phyloP scores from a whole-genome alignment of 2,329 filamentous ascomycete genomes.

The Mollisia scopiformis region DNA sequence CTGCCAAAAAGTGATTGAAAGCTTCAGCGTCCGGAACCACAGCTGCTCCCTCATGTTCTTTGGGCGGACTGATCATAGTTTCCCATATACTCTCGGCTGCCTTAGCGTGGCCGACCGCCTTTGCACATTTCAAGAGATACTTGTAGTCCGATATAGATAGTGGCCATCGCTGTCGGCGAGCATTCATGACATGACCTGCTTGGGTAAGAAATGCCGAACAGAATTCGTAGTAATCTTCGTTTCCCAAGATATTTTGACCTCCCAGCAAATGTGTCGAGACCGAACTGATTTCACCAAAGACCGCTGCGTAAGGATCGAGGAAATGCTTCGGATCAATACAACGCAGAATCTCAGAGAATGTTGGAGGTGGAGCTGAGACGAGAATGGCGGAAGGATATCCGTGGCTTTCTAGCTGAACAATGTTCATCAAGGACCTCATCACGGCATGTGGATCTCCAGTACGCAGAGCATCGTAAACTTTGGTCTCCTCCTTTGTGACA shows the following conservation, averaged over 20 bases:
- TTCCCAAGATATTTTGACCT: slow-evolving; percentile 3
- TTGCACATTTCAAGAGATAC: slow-evolving; percentile 54
- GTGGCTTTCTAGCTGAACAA: slow-evolving; percentile 15
- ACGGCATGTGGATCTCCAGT: slow-evolving; percentile 22
- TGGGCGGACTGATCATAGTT: slow-evolving; percentile 39
- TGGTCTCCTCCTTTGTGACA: neutral
- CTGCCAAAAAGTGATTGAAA: slow-evolving; percentile 58
- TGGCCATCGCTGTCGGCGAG: slow-evolving; percentile 41
- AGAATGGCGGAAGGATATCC: slow-evolving; percentile 37
- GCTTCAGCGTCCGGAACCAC: slow-evolving; percentile 44
- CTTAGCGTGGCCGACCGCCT: slow-evolving; percentile 46
- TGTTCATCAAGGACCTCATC: slow-evolving; percentile 12
- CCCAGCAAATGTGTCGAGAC: slow-evolving; percentile 39
- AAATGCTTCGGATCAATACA: slow-evolving; percentile 61
- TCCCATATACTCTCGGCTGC: slow-evolving; percentile 51
- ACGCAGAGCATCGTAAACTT: slow-evolving; percentile 14
- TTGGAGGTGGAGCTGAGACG: slow-evolving; percentile 50
- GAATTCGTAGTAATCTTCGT: slow-evolving; percentile 25
- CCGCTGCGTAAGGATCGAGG: slow-evolving; percentile 46
- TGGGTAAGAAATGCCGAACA: slow-evolving; percentile 26
- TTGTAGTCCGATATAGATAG: slow-evolving; percentile 52
- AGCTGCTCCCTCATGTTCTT: slow-evolving; percentile 26
- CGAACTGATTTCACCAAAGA: slow-evolving; percentile 54
- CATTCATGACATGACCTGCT: slow-evolving; percentile 38
- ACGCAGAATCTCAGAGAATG: slow-evolving; percentile 66